A percentile compares a stretch with the other conserved stretches of the same genome.
Evolutionary conservation across 192 early-diverging fungal genomes (phyloP).

Genomic region (Coemansia sp.): DNA sequence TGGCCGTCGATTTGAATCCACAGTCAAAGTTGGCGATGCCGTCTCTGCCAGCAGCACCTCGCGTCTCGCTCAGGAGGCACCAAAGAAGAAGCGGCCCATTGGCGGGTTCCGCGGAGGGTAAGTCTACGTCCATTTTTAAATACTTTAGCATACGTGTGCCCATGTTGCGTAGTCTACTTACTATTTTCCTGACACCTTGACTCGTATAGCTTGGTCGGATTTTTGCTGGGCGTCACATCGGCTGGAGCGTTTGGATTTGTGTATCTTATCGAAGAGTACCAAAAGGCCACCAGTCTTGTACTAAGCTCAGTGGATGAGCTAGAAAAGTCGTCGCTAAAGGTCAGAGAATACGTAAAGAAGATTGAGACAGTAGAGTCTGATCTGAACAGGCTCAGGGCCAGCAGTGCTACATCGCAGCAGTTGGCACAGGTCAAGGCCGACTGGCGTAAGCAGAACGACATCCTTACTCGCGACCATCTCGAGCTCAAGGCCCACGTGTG

Average conservation of each 20-base stretch:
- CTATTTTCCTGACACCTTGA: slow-evolving; percentile 7
- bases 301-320: slow-evolving; percentile 81
- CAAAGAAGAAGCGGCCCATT: slow-evolving; percentile 62
- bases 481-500: slow-evolving; percentile 86
- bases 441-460: slow-evolving; percentile 65
- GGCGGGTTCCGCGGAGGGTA: slow-evolving; percentile 71
- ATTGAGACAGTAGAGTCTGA: slow-evolving; percentile 78
- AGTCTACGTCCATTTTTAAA: neutral
- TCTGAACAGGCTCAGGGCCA: slow-evolving; percentile 60
- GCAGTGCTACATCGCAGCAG: slow-evolving; percentile 65
- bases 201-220: slow-evolving; percentile 69
- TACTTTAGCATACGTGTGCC: neutral
- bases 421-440: slow-evolving; percentile 47
- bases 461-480: slow-evolving; percentile 77
- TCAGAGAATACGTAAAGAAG: slow-evolving; percentile 74
- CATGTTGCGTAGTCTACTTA: neutral
- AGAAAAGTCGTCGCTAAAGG: slow-evolving; percentile 76
- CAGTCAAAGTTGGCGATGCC: slow-evolving; percentile 48
- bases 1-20: slow-evolving; percentile 50
- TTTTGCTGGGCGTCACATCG: slow-evolving; percentile 75
- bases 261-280: slow-evolving; percentile 88
- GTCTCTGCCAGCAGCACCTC: slow-evolving; percentile 15
- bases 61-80: slow-evolving; percentile 40
- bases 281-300: slow-evolving; percentile 69
- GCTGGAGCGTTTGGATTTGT: slow-evolving; percentile 79